Evolutionary conservation across 2,329 filamentous ascomycete genomes (phyloP), one percentile per base, ranked within the genome.

Genomic region (Orbilia quercus): DNA sequence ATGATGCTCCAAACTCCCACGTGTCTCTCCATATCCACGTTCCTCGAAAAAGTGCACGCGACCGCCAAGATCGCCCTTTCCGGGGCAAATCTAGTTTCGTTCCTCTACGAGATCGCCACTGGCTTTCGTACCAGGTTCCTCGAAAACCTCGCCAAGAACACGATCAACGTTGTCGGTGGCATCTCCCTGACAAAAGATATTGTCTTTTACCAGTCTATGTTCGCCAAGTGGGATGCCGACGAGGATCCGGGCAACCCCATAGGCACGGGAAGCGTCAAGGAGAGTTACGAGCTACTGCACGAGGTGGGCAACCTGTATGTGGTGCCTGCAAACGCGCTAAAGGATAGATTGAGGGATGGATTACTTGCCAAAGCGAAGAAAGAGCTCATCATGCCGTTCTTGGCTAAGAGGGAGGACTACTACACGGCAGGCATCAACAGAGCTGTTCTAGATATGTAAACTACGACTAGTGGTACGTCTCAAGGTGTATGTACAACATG

Each of bases 271-370:
- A 84, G 53, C 42, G 87, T 88, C 53, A 85, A 87, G 76, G 85
- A 85, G 22, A 86, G 87, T 60, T 87, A 97, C 76, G 94, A 99
- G 82, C 87, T 96, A 48, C 82, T 99, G 72, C 89, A 92, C 23
- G 95, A 99, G 83, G 92, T 99, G 69, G 94, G 93, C 9, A 97
- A 93, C 79, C 82, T 99, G 59, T 99, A 99, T 80, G 96, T 99
- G 75, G 91, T 99, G 78, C 83, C 84, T 0, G 83, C 85, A 73
- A 66, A 45, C 31, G 84, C 84, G 23, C 75, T 86, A 75, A 81
- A 83, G 75, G 84, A 86, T 78, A 79, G 84, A 48, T 77, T 86
- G 63, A 81, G 82, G 74, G 82, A 82, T 40, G 81, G 75, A 9
- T 72, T 78, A 31, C 66, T 78, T 22, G 75, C 72, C n/a, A 76